phyloP scores from a whole-genome alignment of 1,284 basidiomycete species.

The Xerocomus nothofagi region DNA sequence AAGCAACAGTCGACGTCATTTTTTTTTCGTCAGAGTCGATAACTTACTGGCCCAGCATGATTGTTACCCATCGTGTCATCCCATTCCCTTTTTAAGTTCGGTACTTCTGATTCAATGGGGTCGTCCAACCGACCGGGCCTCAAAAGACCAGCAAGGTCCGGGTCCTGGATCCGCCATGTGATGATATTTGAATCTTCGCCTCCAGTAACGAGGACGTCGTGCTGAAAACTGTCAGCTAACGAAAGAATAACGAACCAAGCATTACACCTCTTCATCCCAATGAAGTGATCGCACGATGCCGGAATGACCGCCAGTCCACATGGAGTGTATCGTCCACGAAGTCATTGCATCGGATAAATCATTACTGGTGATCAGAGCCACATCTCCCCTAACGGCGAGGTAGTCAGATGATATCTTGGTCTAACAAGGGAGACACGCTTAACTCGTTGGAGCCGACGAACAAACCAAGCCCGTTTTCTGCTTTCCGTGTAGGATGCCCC shows the following conservation, averaged over 20 bases:
- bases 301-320: constrained; percentile 52
- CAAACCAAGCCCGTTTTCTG: constrained; percentile 38
- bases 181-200: constrained; percentile 62
- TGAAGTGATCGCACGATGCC: constrained; percentile 58
- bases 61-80: constrained; percentile 16
- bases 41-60: constrained; percentile 18
- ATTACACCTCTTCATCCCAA: constrained; percentile 53
- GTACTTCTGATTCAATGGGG: constrained; percentile 15
- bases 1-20: background rate
- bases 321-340: constrained; percentile 51
- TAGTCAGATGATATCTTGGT: constrained; percentile 2
- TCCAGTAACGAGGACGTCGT: constrained; percentile 53
- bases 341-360: constrained; percentile 37
- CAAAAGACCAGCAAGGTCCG: background rate
- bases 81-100: constrained; percentile 28
- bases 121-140: constrained; percentile 6
- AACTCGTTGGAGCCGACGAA: constrained; percentile 67
- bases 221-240: constrained; percentile 34
- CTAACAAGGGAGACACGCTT: constrained; percentile 15
- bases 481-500: constrained; percentile 34
- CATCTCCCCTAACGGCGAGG: constrained; percentile 53
- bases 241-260: constrained; percentile 1
- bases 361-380: constrained; percentile 51
- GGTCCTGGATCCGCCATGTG: constrained; percentile 43
- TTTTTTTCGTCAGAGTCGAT: background rate